Base-by-base conservation (phyloP, 2,329 filamentous ascomycete genomes). In the Waltergamsia citrina region DNA sequence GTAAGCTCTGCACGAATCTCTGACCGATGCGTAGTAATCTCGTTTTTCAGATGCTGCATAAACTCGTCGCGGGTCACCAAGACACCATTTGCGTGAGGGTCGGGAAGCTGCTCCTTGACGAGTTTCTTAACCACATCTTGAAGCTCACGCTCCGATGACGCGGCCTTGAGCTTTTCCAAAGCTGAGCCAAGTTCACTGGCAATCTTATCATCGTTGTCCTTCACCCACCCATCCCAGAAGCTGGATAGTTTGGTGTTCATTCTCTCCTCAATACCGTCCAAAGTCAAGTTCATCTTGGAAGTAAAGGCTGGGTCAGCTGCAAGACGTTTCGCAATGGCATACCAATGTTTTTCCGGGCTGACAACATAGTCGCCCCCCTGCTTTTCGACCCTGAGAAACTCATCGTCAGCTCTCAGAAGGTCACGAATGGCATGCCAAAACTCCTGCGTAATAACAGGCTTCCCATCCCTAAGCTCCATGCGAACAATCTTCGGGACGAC, bases 371-470 rank as follows among this genome's bases (percentile, higher is more conserved):
- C 51, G 12, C 60, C 47, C 3, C 52, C 48, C 4, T 54, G 50
- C 20, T 59, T 57, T 23, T 69, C 58, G 4, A 73, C 44, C 4
- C 57, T 65, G 24, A 74, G 48, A 25, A 75, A 60, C 20, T 57
- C 54, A 3, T 57, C 57, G 28, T 73, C 70, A 2, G 58, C 51
- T 15, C 57, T 57, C 31, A 82, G 67, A 37, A 69, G 62, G 34
- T 70, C 67, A 17, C 65, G 61, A 7, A 86, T 51, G 0, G 78
- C 80, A 36, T 73, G 62, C 71, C 75, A 86, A 39, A 86, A 82
- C 3, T 75, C 67, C 17, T 72, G 62, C 0, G 70, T 58, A 12
- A 85, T 69, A 16, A 69, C 55, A 0, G 62, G 53, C 8, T 67
- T 63, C 11, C 77, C 78, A 20, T 70, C 52, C 22, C 59, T 52